These are phyloP conservation scores for Coniochaeta ligniaria DNA, from an alignment of 2,329 filamentous ascomycete genomes.

Conservation along the genomic window DNA sequence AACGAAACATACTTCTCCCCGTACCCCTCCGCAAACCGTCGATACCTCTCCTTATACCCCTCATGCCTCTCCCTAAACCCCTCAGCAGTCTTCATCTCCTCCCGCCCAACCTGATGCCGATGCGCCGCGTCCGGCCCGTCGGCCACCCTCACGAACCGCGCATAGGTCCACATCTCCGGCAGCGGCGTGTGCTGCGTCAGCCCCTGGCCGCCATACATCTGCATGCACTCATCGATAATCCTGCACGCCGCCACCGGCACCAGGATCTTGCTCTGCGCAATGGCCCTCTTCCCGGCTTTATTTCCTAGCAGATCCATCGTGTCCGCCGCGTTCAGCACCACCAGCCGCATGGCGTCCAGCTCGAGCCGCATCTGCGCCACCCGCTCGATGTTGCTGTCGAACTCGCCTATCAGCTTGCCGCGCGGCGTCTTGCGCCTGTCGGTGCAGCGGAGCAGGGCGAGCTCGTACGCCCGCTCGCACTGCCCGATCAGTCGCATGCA, in stretches of 20 bases:
- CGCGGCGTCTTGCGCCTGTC: conserved; percentile 27
- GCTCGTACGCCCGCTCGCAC: conserved; percentile 31
- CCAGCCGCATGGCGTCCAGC: conserved; percentile 28
- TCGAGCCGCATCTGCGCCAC: conserved; percentile 32
- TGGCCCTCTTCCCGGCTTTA: conserved; percentile 30
- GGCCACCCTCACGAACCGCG: conserved; percentile 30
- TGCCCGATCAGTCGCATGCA: conserved; percentile 34
- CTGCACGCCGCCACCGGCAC: conserved; percentile 28
- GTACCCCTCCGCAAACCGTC: conserved; percentile 25
- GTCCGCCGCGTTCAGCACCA: conserved; percentile 32
- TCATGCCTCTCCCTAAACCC: conserved; percentile 23
- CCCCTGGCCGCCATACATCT: conserved; percentile 32
- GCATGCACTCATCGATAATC: conserved; percentile 34
- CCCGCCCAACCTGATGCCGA: conserved; percentile 31
- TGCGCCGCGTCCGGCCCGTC: conserved; percentile 33
- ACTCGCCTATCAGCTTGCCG: conserved; percentile 29
- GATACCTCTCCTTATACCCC: conserved; percentile 24
- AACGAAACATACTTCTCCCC: conserved; percentile 11
- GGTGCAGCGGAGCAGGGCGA: conserved; percentile 23
- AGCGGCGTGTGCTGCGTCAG: conserved; percentile 32
- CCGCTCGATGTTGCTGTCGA: conserved; percentile 26
- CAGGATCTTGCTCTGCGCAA: conserved; percentile 33
- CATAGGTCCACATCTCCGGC: conserved; percentile 34
- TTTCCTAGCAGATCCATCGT: conserved; percentile 31
- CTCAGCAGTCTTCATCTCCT: conserved; percentile 31